Percentiles rank a stretch among this genome's conserved stretches.
Conservation (phyloP, 495 filamentous ascomycete species). For the Daldinia vernicosa region DNA sequence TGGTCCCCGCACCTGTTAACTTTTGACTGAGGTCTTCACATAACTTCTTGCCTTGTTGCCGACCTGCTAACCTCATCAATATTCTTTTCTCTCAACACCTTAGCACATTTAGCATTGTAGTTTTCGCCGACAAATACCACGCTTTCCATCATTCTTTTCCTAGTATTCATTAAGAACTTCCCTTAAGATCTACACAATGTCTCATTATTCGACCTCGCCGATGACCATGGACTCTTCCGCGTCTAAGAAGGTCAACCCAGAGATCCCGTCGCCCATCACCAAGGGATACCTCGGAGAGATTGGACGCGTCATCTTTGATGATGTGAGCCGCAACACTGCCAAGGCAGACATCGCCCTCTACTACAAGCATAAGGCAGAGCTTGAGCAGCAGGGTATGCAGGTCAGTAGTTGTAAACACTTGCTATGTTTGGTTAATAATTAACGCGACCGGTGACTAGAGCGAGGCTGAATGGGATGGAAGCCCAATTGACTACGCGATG, state of each 20-base stretch:
- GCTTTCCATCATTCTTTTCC: not conserved
- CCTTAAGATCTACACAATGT: not conserved
- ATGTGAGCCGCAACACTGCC: not conserved
- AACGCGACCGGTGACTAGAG: not conserved
- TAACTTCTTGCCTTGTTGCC: not conserved
- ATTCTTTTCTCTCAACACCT: not conserved
- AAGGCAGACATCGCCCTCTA: slow-evolving; percentile 2
- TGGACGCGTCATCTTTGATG: not conserved
- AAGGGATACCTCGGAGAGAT: not conserved
- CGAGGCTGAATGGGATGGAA: not conserved
- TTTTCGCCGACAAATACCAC: not conserved
- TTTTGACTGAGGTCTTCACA: not conserved
- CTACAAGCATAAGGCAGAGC: not conserved
- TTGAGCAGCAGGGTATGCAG: not conserved
- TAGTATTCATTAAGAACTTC: not conserved
- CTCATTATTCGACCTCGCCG: not conserved
- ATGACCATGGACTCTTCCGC: not conserved
- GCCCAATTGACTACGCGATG: not conserved
- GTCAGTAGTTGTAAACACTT: not conserved
- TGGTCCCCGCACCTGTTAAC: not conserved
- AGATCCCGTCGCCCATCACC: not conserved
- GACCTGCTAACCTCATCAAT: not conserved
- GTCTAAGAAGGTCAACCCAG: not conserved
- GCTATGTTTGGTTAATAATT: not conserved
- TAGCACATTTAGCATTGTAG: not conserved